Conservation (phyloP, 805 yeast species). For the Barnettozyma pratensis region DNA sequence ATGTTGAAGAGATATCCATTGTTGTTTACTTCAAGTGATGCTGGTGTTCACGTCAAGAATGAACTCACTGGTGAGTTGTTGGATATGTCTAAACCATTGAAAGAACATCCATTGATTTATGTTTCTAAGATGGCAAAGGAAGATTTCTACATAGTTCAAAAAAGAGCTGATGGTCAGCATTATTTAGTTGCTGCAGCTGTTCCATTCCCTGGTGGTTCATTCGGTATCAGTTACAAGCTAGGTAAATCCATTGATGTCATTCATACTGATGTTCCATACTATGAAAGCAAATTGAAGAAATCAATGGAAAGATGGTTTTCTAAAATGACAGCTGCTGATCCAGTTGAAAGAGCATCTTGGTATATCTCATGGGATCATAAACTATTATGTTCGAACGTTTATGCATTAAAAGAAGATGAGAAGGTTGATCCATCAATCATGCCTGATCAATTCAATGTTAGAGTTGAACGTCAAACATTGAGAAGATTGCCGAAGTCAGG, state of each 20-base stretch:
- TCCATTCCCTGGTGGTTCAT: slow-evolving; percentile 76
- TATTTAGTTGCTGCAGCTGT: slow-evolving; percentile 70
- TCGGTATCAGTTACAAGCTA: slow-evolving; percentile 53
- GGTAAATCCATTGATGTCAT: slow-evolving; percentile 61
- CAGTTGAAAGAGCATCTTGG: slow-evolving; percentile 75
- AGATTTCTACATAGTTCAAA: slow-evolving; percentile 61
- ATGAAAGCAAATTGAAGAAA: slow-evolving; percentile 54
- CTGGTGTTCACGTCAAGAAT: slow-evolving; percentile 51
- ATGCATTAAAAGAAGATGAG: slow-evolving; percentile 42
- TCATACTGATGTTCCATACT: slow-evolving; percentile 67
- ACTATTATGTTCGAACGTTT: slow-evolving; percentile 50
- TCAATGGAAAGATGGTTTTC: slow-evolving; percentile 74
- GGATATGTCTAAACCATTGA: slow-evolving; percentile 55
- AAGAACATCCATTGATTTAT: slow-evolving; percentile 58
- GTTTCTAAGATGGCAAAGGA: slow-evolving; percentile 70
- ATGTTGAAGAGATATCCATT: slow-evolving; percentile 59
- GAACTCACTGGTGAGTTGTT: slow-evolving; percentile 57
- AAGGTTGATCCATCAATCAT: slow-evolving; percentile 38
- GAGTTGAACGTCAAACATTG: slow-evolving; percentile 71
- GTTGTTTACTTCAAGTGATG: slow-evolving; percentile 44
- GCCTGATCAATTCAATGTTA: slow-evolving; percentile 54
- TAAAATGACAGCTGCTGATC: slow-evolving; percentile 52
- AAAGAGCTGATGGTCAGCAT: slow-evolving; percentile 52
- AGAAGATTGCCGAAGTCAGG: slow-evolving; percentile 58
- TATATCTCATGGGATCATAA: slow-evolving; percentile 71